Percentiles rank a stretch among this genome's conserved stretches.
Conservation (phyloP, 2,329 filamentous ascomycete species). For the Lasiodiplodia sp. region DNA sequence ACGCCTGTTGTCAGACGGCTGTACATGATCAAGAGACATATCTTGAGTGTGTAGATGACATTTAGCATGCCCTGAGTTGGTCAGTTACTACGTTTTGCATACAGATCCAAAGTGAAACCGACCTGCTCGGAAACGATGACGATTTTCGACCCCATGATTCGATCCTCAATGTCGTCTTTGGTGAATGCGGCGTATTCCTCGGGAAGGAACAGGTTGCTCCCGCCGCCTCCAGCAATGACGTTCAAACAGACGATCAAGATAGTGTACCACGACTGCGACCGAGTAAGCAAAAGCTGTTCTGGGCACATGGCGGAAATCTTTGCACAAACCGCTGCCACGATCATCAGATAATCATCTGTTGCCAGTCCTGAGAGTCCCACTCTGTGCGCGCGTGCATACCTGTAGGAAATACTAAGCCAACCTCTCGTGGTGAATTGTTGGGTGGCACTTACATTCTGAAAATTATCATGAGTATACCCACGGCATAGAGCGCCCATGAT, state of each 20-base stretch:
- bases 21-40: slow-evolving; percentile 65
- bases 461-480: slow-evolving; percentile 40
- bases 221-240: slow-evolving; percentile 50
- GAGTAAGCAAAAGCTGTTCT: not conserved
- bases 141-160: slow-evolving; percentile 55
- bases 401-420: not conserved
- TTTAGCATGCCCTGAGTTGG: slow-evolving; percentile 64
- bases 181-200: slow-evolving; percentile 47
- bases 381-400: slow-evolving; percentile 38
- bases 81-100: slow-evolving; percentile 27
- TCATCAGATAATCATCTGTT: slow-evolving; percentile 43
- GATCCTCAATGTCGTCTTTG: slow-evolving; percentile 48
- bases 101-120: not conserved
- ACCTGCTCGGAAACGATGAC: slow-evolving; percentile 55
- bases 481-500: slow-evolving; percentile 42
- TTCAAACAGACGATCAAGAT: slow-evolving; percentile 52
- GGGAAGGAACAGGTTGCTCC: slow-evolving; percentile 53
- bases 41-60: slow-evolving; percentile 61
- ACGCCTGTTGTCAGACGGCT: slow-evolving; percentile 50
- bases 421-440: not conserved
- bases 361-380: slow-evolving; percentile 32
- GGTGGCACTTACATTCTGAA: slow-evolving; percentile 37
- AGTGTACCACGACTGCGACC: slow-evolving; percentile 42
- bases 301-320: too few relatives aligned
- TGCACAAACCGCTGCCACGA: slow-evolving; percentile 28